Evolutionary conservation across 2,329 filamentous ascomycete species (phyloP).

Genomic region (Raffaelea ambrosiae): DNA sequence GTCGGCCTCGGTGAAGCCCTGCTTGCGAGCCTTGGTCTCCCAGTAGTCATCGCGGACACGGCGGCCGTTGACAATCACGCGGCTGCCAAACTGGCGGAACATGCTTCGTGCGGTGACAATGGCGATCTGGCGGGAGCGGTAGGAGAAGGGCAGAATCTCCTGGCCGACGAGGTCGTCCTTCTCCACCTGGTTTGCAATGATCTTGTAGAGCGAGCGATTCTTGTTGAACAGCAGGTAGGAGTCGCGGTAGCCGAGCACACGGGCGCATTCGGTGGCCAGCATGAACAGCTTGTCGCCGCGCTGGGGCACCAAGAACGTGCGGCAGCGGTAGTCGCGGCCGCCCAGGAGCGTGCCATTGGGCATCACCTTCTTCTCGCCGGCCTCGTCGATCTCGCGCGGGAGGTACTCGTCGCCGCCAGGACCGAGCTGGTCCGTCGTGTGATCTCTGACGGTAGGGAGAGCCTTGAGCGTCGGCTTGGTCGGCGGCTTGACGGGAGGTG

Average conservation of each 20-base stretch:
- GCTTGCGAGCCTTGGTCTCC: slow-evolving; percentile 94
- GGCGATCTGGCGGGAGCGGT: slow-evolving; percentile 95
- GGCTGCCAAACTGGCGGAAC: slow-evolving; percentile 96
- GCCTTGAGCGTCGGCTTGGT: slow-evolving; percentile 85
- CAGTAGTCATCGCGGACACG: slow-evolving; percentile 96
- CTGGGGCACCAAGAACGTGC: slow-evolving; percentile 87
- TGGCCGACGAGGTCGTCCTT: slow-evolving; percentile 95
- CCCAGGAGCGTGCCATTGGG: slow-evolving; percentile 73
- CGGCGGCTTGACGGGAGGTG: slow-evolving; percentile 64
- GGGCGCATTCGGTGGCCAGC: slow-evolving; percentile 94
- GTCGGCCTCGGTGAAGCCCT: slow-evolving; percentile 96
- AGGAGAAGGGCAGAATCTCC: slow-evolving; percentile 94
- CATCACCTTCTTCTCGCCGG: slow-evolving; percentile 90
- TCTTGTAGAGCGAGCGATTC: slow-evolving; percentile 93
- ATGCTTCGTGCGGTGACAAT: slow-evolving; percentile 97
- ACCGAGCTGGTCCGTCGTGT: slow-evolving; percentile 92
- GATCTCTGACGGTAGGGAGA: slow-evolving; percentile 88
- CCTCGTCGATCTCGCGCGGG: slow-evolving; percentile 84
- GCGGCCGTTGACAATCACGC: slow-evolving; percentile 82
- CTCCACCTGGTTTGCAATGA: slow-evolving; percentile 90
- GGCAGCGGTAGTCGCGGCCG: slow-evolving; percentile 79
- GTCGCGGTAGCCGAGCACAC: slow-evolving; percentile 87
- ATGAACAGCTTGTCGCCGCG: slow-evolving; percentile 94
- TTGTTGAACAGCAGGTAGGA: slow-evolving; percentile 99
- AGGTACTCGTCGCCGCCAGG: slow-evolving; percentile 89